Evolutionary conservation across 1,284 basidiomycete genomes (phyloP).

Genomic region (Sporisorium graminicola): DNA sequence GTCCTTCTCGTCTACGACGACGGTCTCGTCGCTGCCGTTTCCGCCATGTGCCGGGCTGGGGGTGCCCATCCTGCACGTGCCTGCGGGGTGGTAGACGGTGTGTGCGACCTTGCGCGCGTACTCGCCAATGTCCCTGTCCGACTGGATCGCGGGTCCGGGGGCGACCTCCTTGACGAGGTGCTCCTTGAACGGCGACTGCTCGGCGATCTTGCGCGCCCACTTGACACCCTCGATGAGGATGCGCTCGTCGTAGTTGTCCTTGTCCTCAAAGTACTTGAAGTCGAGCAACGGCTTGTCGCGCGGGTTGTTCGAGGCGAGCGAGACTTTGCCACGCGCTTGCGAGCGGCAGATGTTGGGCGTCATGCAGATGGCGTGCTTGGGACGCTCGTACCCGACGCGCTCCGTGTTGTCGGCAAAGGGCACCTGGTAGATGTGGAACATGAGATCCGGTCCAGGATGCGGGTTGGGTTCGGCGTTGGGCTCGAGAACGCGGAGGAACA

Average conservation of each 20-base stretch:
- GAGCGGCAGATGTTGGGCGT: conserved; percentile 71
- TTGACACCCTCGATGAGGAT: conserved; percentile 74
- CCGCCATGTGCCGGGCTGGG: conserved; percentile 26
- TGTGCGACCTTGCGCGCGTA: conserved; percentile 69
- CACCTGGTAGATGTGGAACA: conserved; percentile 70
- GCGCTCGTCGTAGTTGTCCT: conserved; percentile 72
- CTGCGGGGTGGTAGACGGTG: conserved; percentile 70
- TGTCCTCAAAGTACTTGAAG: conserved; percentile 73
- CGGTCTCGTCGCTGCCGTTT: conserved; percentile 45
- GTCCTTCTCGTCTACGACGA: conserved; percentile 67
- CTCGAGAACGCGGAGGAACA: conserved; percentile 66
- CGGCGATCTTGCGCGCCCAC: conserved; percentile 72
- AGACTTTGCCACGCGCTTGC: conserved; percentile 68
- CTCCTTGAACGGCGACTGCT: conserved; percentile 71
- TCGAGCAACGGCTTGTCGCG: conserved; percentile 72
- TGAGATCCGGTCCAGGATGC: conserved; percentile 68
- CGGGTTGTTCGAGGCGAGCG: conserved; percentile 71
- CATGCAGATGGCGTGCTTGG: conserved; percentile 70
- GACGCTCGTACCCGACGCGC: conserved; percentile 67
- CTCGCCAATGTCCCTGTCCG: conserved; percentile 65
- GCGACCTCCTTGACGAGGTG: conserved; percentile 71
- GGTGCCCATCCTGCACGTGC: conserved; percentile 70
- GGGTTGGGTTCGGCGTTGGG: conserved; percentile 54
- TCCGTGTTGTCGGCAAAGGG: conserved; percentile 68
- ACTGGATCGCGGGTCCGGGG: conserved; percentile 66